Evolutionary conservation across 495 filamentous ascomycete genomes (phyloP).

Genomic region (Penicillium angulare): DNA sequence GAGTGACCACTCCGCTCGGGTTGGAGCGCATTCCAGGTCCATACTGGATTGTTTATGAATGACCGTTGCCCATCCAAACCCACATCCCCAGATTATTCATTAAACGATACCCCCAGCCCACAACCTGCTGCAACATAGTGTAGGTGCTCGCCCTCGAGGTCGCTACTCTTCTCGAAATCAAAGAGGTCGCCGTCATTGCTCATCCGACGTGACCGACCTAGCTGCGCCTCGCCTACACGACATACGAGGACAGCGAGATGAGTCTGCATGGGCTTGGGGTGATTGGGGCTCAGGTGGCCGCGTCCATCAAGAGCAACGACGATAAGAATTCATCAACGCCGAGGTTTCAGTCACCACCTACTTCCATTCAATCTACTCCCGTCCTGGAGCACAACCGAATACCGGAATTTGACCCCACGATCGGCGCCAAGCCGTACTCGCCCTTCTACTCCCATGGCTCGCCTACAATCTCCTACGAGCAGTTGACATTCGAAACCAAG

Average conservation of each 20-base stretch:
- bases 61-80: conserved; percentile 18
- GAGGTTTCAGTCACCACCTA: conserved; percentile 5
- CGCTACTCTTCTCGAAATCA: too few species aligned
- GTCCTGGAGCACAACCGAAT: conserved; percentile 4
- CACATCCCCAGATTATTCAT: conserved; percentile 18
- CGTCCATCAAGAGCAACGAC: conserved; percentile 26
- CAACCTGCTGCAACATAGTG: neutral
- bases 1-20: conserved; percentile 24
- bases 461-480: conserved; percentile 47
- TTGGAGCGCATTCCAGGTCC: conserved; percentile 30
- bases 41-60: conserved; percentile 30
- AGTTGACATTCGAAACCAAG: conserved; percentile 39
- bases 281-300: conserved; percentile 32
- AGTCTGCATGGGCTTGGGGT: conserved; percentile 32
- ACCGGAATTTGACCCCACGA: conserved; percentile 41
- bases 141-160: conserved; percentile 5
- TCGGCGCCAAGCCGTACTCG: conserved; percentile 52
- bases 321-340: conserved; percentile 18
- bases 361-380: conserved; percentile 23
- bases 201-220: too few species aligned
- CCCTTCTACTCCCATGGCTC: conserved; percentile 60
- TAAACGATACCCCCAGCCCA: conserved; percentile 5
- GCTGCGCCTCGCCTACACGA: neutral
- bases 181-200: too few species aligned
- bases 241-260: conserved; percentile 9